phyloP scores from a whole-genome alignment of 345 rosid species.

The Turnera subulata region DNA sequence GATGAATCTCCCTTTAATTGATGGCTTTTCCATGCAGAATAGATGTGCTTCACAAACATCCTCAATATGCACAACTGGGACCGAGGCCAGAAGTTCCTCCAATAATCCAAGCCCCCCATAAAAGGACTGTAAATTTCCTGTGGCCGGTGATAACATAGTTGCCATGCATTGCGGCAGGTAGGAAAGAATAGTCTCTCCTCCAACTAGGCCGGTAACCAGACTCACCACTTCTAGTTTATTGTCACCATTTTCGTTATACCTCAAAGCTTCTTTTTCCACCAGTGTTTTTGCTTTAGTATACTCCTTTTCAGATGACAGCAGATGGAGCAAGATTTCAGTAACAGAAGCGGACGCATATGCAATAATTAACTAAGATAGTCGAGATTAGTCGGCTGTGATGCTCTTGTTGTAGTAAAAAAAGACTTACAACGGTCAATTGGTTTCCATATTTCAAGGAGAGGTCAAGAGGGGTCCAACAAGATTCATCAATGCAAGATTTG shows the following conservation, averaged over 20 bases:
- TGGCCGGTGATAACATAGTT: constrained; percentile 16
- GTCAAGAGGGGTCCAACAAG: constrained; percentile 31
- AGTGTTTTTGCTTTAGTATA: constrained; percentile 32
- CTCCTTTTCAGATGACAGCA: constrained; percentile 11
- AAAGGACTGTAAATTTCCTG: background rate
- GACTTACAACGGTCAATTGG: constrained; percentile 8
- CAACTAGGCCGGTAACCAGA: constrained; percentile 32
- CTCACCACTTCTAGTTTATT: constrained; percentile 34
- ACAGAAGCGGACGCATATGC: too few relatives aligned
- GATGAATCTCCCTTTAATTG: constrained; percentile 28
- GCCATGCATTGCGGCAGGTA: constrained; percentile 13
- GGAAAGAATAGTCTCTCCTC: constrained; percentile 35
- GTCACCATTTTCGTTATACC: background rate
- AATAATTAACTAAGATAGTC: background rate
- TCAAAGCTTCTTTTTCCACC: constrained; percentile 37
- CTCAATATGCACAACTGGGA: constrained; percentile 8
- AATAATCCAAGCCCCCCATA: constrained; percentile 14
- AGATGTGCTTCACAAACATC: constrained; percentile 41
- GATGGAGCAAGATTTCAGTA: background rate
- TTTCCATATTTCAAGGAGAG: constrained; percentile 1
- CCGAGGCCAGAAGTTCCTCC: constrained; percentile 28
- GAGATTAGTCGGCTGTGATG: too few relatives aligned
- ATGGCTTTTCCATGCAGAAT: constrained; percentile 27
- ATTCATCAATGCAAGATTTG: constrained; percentile 17
- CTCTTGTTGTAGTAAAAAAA: too few relatives aligned